A percentile compares a stretch with the other conserved stretches of the same genome.
Evolutionary conservation across 495 filamentous ascomycete genomes (phyloP).

Genomic region (Hypoxylon trugodes): DNA sequence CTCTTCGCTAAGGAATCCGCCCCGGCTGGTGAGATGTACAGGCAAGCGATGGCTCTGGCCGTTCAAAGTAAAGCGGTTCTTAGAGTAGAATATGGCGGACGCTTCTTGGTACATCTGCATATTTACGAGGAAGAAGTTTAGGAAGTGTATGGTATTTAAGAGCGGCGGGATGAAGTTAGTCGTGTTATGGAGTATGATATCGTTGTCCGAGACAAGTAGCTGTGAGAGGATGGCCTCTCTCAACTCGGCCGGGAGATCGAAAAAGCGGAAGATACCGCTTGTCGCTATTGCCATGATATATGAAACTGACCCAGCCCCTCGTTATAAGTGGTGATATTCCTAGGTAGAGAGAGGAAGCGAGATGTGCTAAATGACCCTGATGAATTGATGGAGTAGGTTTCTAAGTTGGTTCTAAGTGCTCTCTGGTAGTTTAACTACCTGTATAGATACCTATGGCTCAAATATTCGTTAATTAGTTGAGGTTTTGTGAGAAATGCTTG

Average conservation of each 20-base stretch:
- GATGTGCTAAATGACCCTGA: no score
- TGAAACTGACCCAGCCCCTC: no score
- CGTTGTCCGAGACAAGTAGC: conserved; percentile 33
- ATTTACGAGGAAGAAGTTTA: conserved; percentile 46
- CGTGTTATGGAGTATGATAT: conserved; percentile 36
- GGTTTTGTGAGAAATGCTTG: no score
- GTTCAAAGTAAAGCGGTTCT: conserved; percentile 46
- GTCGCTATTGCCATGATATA: conserved; percentile 4
- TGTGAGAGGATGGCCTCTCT: conserved; percentile 75
- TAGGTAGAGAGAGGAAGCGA: no score
- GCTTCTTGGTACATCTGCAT: conserved; percentile 46
- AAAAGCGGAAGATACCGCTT: conserved; percentile 28
- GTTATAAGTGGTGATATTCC: no score
- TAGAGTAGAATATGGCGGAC: conserved; percentile 45
- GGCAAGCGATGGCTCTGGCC: conserved; percentile 41
- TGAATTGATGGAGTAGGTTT: no score
- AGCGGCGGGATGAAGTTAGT: conserved; percentile 24
- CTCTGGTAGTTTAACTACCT: no score
- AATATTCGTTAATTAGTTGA: no score
- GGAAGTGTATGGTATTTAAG: conserved; percentile 1
- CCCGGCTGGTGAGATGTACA: conserved; percentile 34
- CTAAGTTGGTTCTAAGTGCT: no score
- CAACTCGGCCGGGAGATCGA: conserved; percentile 78
- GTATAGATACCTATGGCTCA: no score
- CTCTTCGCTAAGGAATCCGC: conserved; percentile 28